Base-by-base conservation (phyloP, 768 basidiomycete species). In the Termitomyces sp. region DNA sequence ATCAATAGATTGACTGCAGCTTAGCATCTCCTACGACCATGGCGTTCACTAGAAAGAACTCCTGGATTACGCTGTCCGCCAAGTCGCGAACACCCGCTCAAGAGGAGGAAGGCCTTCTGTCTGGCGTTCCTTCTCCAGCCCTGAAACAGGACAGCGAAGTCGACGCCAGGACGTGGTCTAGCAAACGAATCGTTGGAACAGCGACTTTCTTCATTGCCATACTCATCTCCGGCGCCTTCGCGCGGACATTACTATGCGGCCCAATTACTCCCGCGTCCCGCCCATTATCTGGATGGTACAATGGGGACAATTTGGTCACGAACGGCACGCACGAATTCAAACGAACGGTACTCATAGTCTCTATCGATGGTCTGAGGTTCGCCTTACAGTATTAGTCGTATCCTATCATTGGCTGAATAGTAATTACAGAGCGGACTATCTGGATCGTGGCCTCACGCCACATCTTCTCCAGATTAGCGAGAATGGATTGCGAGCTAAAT, bases 241-340 rank as follows among this genome's bases (percentile, higher is more conserved):
- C 77, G 5, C 73, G 76, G n/a, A 70, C 69, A 14, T 58, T 77
- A 2, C 62, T 81, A 2, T 67, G 73, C 35, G 65, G 65, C 20
- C 64, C 66, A 3, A 47, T 64, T 41, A 62, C 69, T 7, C 67
- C 59, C 9, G 55, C 65, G 7, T 68, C 68, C 41, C 71, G 70
- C 8, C 68, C 72, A 52, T 56, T 71, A 12, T 60, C 59, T 2
- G 59, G 59, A 50, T 62, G 72, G 36, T 77, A 79, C 62, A 68
- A 76, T 48, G 77, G 76, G 33, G 68, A 74, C 33, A 71, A 70
- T 30, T 66, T 86, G 56, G 75, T 80, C 57, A 89, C 84, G 3
- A 95, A 95, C 66, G 93, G 93, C 35, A 95, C 93, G 2, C 88
- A 93, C 64, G 79, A 84, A 46, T 95, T 87, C 73, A 88, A 82